Base-by-base conservation (phyloP, 345 rosid genomes). In the Moricandia moricandioides region DNA sequence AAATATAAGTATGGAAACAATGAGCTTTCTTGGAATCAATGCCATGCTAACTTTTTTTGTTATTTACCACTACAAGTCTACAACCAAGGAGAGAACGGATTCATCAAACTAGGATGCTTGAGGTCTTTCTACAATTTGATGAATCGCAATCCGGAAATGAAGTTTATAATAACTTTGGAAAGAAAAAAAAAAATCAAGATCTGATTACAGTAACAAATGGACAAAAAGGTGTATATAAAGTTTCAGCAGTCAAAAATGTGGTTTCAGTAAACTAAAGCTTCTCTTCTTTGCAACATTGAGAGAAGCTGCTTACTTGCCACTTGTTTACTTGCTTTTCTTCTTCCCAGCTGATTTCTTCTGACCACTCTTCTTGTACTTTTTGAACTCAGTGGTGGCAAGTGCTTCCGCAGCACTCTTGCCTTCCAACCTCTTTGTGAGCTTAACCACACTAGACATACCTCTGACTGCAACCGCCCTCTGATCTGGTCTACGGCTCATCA, bases 401-500 rank as follows among this genome's bases (percentile, higher is more conserved):
- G 81, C 81, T 69, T 73, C 81, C 24, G 81, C 74, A 55, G 74
- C 17, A 31, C 81, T 90, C 87, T 85, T 92, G 18, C 97, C 98
- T 81, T 92, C 96, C 10, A 92, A 85, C 33, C 66, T 89, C 79
- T 88, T 91, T 5, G 97, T 79, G 86, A 91, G 75, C 71, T 83
- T 89, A 14, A 90, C 96, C 18, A 87, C 96, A 26, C 97, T 89
- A 2, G 89, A 79, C 93, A 95, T 92, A 9, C 99, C 99, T 78
- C 84, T 89, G 58, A 91, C 78, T 0, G 99, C 99, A 31, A 94
- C 88, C 8, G 92, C 97, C 43, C 88, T 84, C 66, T 92, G 98
- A 75, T 92, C 90, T 1, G 98, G 90, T 72, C 94, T 87, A 45
- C 89, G 87, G 77, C 98, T 92, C 91, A 92, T 89, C 98, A 95